These are phyloP conservation scores for Grosmannia penicillata DNA, from an alignment of 2,329 filamentous ascomycete species.

Conservation along the genomic window DNA sequence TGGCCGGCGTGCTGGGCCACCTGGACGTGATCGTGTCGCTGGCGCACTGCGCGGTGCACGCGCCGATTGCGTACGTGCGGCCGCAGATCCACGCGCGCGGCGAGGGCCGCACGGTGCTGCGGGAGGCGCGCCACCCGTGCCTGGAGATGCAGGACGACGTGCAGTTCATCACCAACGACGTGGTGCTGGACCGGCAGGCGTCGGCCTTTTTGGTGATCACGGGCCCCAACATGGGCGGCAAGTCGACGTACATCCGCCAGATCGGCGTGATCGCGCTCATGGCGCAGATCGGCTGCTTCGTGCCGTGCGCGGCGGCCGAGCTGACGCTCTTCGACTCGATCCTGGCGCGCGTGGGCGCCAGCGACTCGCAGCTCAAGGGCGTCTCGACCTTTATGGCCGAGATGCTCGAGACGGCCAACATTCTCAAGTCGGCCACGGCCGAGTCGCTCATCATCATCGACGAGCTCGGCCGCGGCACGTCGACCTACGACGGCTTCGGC, in stretches of 20 bases:
- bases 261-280: constrained; percentile 94
- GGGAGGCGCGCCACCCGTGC: constrained; percentile 88
- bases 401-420: constrained; percentile 98
- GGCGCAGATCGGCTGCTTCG: constrained; percentile 94
- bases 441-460: constrained; percentile 98
- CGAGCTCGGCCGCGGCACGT: constrained; percentile 89
- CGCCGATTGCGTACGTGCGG: constrained; percentile 79
- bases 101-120: constrained; percentile 75
- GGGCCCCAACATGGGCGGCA: constrained; percentile 97
- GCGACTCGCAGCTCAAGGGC: constrained; percentile 91
- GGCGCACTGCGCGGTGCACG: constrained; percentile 84
- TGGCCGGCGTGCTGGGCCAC: constrained; percentile 80
- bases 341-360: constrained; percentile 86
- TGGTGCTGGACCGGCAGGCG: constrained; percentile 59
- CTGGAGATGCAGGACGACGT: constrained; percentile 99
- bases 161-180: constrained; percentile 96
- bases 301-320: constrained; percentile 80
- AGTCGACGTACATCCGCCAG: constrained; percentile 95
- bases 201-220: constrained; percentile 95
- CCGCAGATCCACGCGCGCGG: constrained; percentile 84
- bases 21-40: constrained; percentile 91
- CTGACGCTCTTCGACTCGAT: constrained; percentile 95
- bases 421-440: constrained; percentile 87
- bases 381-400: constrained; percentile 99
- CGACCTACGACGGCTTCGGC: constrained; percentile 95